Evolutionary conservation across 2,329 filamentous ascomycete genomes (phyloP), one percentile per base, ranked within the genome.

Genomic region (Metarhizium sp.): DNA sequence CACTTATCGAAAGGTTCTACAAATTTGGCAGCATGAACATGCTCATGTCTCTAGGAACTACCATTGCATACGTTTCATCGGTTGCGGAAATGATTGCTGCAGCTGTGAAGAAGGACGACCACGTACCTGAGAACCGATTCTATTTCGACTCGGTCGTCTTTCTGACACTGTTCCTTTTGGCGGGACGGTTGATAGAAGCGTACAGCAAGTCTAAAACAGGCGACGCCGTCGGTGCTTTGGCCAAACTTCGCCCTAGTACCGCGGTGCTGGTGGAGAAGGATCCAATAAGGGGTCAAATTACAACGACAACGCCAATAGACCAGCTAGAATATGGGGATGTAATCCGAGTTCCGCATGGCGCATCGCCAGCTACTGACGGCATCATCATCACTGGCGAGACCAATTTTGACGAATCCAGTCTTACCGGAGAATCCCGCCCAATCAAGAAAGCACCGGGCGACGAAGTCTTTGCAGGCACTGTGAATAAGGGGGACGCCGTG

Each of bases 21-120:
- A 85, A 88, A n/a, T 96, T 96, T 64, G 92, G 92, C 8, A 96
- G 91, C 73, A 96, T 96, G 92, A 95, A 95, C 66, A 87, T 95
- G 74, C 79, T 96, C 57, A 92, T 96, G 71, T 94, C 88, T 7
- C 78, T 95, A 2, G 92, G 91, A 6, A 95, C 92, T 0, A 87
- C 84, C 2, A 90, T 96, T 58, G 92, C 92, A 1, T 96, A 95
- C 67, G 75, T 95, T 59, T 86, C 90, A 0, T 95, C 90, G 0
- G 73, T 95, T 29, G 86, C 84, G 16, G 85, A 95, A 60, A 78
- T 96, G 66, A 85, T 90, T 52, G 81, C 84, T 6, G 72, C 70
- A 0, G 81, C 85, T 4, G 79, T 76, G 4, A 75, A 75, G 3
- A 64, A 70, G 18, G 64, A 73, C 11, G 65, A 66, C 4, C 59